Percentiles rank a stretch among this genome's conserved stretches.
Evolutionary conservation across 768 basidiomycete genomes (phyloP).

Genomic region (Kwoniella pini): DNA sequence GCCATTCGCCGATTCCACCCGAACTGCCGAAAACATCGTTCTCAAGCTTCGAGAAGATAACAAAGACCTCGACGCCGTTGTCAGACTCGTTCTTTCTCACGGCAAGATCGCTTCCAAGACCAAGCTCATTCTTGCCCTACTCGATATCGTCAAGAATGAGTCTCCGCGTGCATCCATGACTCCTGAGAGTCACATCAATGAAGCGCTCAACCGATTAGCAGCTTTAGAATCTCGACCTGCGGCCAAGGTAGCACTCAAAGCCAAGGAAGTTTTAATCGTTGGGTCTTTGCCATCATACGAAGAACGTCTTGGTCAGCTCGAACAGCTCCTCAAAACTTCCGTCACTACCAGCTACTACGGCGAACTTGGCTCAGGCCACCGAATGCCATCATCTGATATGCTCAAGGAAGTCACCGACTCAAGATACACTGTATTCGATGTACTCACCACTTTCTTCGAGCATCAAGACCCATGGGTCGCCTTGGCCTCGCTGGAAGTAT

Average conservation of each 20-base stretch:
- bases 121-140: constrained; percentile 77
- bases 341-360: constrained; percentile 87
- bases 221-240: constrained; percentile 90
- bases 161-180: constrained; percentile 68
- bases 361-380: constrained; percentile 68
- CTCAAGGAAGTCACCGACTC: constrained; percentile 94
- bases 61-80: constrained; percentile 89
- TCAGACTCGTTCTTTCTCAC: constrained; percentile 84
- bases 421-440: constrained; percentile 94
- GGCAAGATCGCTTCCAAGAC: constrained; percentile 92
- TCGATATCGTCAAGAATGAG: constrained; percentile 85
- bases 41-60: constrained; percentile 84
- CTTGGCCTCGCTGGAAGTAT: constrained; percentile 92
- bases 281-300: constrained; percentile 97
- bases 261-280: constrained; percentile 93
- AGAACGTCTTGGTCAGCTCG: constrained; percentile 91
- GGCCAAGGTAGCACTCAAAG: constrained; percentile 87
- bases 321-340: constrained; percentile 83
- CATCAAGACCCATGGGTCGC: constrained; percentile 80
- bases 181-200: constrained; percentile 70
- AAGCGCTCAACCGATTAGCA: constrained; percentile 77
- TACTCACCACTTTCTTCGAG: constrained; percentile 91
- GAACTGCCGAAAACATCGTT: constrained; percentile 79
- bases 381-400: constrained; percentile 80
- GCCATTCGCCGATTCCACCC: constrained; percentile 77